phyloP scores from a whole-genome alignment of 768 basidiomycete genomes.

The Collybia nuda region DNA sequence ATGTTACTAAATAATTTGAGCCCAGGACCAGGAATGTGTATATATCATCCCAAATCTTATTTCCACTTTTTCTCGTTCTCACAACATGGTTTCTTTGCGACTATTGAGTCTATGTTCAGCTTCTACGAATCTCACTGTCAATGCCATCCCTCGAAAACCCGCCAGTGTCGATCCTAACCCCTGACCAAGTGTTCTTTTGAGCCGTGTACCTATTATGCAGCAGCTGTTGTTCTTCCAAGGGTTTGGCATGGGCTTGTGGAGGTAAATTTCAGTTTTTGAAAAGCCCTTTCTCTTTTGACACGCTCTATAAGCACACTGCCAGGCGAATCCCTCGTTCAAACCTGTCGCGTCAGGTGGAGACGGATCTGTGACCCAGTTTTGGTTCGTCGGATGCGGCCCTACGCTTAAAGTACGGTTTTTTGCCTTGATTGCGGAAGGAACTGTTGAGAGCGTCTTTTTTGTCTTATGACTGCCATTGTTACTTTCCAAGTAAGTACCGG shows the following conservation, averaged over 20 bases:
- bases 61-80: too few relatives aligned
- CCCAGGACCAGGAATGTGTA: too few relatives aligned
- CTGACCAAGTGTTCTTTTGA: too few relatives aligned
- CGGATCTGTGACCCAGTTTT: conserved; percentile 39
- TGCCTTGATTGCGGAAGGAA: not conserved
- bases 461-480: conserved; percentile 7
- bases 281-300: not conserved
- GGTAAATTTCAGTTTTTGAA: conserved; percentile 11
- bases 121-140: too few relatives aligned
- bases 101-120: too few relatives aligned
- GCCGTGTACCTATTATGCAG: too few relatives aligned
- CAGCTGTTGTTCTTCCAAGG: conserved; percentile 39
- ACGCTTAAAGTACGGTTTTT: conserved; percentile 13
- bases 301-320: conserved; percentile 38
- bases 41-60: too few relatives aligned
- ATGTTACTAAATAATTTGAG: too few relatives aligned
- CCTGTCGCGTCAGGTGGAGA: conserved; percentile 52
- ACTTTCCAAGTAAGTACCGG: conserved; percentile 12
- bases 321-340: conserved; percentile 44
- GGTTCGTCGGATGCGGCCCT: conserved; percentile 44
- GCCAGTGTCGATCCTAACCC: too few relatives aligned
- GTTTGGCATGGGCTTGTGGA: conserved; percentile 47
- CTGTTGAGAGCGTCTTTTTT: not conserved
- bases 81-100: too few relatives aligned
- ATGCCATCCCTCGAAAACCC: too few relatives aligned